phyloP scores from a whole-genome alignment of 2,329 filamentous ascomycete genomes.

The Aspergillus intermedius region DNA sequence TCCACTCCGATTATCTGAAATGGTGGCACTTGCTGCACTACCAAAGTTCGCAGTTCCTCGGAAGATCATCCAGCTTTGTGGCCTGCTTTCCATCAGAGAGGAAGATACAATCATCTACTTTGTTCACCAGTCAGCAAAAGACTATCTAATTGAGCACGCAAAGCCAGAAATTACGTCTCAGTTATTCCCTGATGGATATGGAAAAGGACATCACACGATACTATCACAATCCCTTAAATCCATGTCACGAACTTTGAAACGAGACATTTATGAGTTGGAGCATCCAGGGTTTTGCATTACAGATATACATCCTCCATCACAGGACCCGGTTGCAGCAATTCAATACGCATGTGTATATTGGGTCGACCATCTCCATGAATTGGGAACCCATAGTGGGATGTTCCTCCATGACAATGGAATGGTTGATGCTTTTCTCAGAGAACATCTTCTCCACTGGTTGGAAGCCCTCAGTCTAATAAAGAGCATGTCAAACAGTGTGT shows the following conservation, averaged over 20 bases:
- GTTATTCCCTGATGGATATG: neutral
- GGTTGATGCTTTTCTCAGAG: conserved; percentile 2
- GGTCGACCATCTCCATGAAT: neutral
- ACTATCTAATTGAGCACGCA: conserved; percentile 6
- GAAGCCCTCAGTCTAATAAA: conserved; percentile 4
- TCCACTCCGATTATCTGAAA: neutral
- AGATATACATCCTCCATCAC: neutral
- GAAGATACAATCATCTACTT: conserved; percentile 7
- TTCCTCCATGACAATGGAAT: neutral
- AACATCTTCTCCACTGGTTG: conserved; percentile 7
- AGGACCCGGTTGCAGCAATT: neutral
- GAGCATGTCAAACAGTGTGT: neutral
- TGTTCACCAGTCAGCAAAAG: conserved; percentile 14
- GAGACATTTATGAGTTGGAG: neutral
- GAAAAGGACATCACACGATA: neutral
- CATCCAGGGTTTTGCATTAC: neutral
- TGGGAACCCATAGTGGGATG: neutral
- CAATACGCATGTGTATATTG: neutral
- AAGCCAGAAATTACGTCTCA: neutral
- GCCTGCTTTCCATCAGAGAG: conserved; percentile 8
- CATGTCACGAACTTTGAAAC: neutral
- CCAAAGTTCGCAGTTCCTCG: neutral
- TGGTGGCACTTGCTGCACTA: conserved; percentile 1
- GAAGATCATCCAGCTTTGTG: conserved; percentile 2
- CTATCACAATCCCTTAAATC: neutral